Conservation (phyloP, 2,329 filamentous ascomycete genomes). For the Colletotrichum plurivorum region DNA sequence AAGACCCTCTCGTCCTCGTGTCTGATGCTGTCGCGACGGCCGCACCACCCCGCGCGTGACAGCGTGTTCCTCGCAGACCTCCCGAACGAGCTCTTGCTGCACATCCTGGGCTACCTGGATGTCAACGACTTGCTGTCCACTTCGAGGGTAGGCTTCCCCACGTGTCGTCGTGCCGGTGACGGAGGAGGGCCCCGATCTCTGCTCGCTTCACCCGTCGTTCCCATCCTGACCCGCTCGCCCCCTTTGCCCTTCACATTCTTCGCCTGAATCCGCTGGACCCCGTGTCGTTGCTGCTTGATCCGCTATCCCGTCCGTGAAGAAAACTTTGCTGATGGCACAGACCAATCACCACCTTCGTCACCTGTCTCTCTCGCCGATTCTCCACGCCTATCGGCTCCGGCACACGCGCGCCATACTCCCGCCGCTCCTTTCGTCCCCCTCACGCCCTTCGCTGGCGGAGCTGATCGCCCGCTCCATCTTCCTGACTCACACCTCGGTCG, state of each 20-base stretch:
- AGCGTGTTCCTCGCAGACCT: constrained; percentile 48
- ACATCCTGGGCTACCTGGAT: constrained; percentile 70
- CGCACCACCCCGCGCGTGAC: constrained; percentile 13
- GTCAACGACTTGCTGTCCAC: constrained; percentile 69
- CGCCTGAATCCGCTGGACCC: background rate
- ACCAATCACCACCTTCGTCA: constrained; percentile 73
- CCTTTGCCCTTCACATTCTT: background rate
- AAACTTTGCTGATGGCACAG: constrained; percentile 53
- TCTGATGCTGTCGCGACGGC: constrained; percentile 19
- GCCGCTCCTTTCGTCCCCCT: constrained; percentile 68
- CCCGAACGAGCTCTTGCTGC: constrained; percentile 70
- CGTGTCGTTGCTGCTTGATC: constrained; percentile 9
- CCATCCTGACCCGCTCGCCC: background rate
- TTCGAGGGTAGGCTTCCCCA: constrained; percentile 65
- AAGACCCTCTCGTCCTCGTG: constrained; percentile 17
- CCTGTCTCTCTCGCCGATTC: constrained; percentile 74
- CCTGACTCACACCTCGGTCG: constrained; percentile 74
- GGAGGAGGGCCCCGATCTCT: background rate
- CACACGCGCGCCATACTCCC: constrained; percentile 68
- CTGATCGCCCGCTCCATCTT: constrained; percentile 77
- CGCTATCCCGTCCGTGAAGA: constrained; percentile 16
- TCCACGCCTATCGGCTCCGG: constrained; percentile 74
- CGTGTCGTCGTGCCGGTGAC: constrained; percentile 15
- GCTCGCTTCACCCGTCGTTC: background rate
- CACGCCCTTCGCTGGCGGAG: constrained; percentile 71